These are phyloP conservation scores for Blepharisma stoltei DNA, from an alignment of 73 alveolate species.

Conservation along the genomic window DNA sequence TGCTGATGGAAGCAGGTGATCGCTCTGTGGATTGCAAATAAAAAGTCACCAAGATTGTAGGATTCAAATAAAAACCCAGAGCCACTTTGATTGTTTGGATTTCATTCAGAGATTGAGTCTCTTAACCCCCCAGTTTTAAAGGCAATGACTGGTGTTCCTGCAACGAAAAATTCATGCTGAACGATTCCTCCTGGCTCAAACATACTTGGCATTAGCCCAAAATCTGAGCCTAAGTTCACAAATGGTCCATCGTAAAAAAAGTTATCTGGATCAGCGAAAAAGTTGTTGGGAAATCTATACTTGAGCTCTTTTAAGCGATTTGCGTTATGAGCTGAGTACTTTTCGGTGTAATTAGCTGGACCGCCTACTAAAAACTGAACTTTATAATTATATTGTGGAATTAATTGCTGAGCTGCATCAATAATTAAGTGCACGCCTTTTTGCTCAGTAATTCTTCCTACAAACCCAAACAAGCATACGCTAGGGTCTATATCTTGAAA, in stretches of 20 bases:
- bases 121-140: conserved; percentile 97
- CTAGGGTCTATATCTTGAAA: conserved; percentile 70
- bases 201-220: conserved; percentile 95
- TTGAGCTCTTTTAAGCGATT: conserved; percentile 71
- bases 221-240: conserved; percentile 94
- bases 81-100: conserved; percentile 77
- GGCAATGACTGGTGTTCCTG: conserved; percentile 98
- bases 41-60: conserved; percentile 78
- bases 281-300: conserved; percentile 84
- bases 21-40: conserved; percentile 87
- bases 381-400: conserved; percentile 67
- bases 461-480: conserved; percentile 86
- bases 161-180: conserved; percentile 98
- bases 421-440: conserved; percentile 96
- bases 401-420: conserved; percentile 90
- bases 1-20: conserved; percentile 70
- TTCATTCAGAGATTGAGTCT: conserved; percentile 86
- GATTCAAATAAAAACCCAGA: conserved; percentile 89
- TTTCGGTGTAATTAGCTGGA: conserved; percentile 83
- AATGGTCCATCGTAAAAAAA: conserved; percentile 95
- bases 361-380: conserved; percentile 95
- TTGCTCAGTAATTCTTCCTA: conserved; percentile 95
- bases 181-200: conserved; percentile 99
- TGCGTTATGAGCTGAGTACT: conserved; percentile 87
- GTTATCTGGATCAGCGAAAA: conserved; percentile 97